These are phyloP conservation scores for Tetrahymena borealis DNA, from an alignment of 73 alveolate genomes.

Conservation along the genomic window DNA sequence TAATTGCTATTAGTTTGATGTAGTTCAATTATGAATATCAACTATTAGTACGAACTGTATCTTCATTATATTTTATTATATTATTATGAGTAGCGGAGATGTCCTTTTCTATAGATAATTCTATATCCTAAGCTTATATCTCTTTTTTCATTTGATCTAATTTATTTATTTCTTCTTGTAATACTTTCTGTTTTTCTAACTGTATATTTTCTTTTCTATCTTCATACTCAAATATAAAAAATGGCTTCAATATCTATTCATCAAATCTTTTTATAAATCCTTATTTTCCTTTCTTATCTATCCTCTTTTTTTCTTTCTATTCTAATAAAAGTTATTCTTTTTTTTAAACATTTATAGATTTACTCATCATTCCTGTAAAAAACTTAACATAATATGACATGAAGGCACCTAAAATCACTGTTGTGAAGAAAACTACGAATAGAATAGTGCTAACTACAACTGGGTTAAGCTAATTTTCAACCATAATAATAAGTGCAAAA, in stretches of 20 bases:
- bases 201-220: background rate
- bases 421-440: background rate
- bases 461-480: constrained; percentile 30
- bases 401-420: background rate
- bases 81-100: too few species aligned
- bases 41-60: too few species aligned
- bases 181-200: background rate
- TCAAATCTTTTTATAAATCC: background rate
- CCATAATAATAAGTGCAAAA: constrained; percentile 71
- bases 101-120: too few species aligned
- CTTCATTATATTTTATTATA: too few species aligned
- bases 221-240: background rate
- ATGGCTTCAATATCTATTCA: background rate
- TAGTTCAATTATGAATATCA: too few species aligned
- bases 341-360: background rate
- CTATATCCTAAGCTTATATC: background rate
- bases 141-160: background rate
- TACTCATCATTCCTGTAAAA: background rate
- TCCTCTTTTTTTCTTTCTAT: background rate
- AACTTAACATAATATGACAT: background rate
- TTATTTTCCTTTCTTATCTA: background rate
- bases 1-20: too few species aligned
- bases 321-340: background rate
- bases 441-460: background rate
- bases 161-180: background rate